Evolutionary conservation across 2,329 filamentous ascomycete species (phyloP).

Genomic region (Neonectria ditissima): DNA sequence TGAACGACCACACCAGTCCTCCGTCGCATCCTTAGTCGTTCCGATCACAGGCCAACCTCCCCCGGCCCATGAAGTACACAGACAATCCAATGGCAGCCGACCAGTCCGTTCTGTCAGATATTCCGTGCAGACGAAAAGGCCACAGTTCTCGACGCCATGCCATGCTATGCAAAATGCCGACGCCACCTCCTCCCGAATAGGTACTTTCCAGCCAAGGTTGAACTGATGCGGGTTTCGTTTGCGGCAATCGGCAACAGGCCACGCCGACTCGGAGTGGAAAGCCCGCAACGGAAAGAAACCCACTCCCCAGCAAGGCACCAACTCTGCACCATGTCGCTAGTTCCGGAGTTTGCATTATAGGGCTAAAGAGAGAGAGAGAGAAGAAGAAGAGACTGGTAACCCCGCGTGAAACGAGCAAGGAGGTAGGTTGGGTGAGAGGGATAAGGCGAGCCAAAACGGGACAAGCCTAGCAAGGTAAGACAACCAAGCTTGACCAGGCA

Average conservation of each 20-base stretch:
- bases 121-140: constrained; percentile 21
- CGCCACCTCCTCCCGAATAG: constrained; percentile 21
- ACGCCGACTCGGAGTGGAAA: background rate
- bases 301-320: background rate
- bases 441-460: background rate
- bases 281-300: background rate
- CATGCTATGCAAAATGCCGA: background rate
- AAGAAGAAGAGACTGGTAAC: background rate
- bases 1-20: too few species aligned
- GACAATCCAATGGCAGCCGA: constrained; percentile 33
- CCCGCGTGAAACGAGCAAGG: constrained; percentile 16
- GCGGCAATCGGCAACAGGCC: background rate
- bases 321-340: background rate
- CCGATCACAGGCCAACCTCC: constrained; percentile 29
- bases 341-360: background rate
- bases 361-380: constrained; percentile 12
- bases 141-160: background rate
- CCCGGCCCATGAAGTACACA: constrained; percentile 6
- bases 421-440: too few species aligned
- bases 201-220: background rate
- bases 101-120: constrained; percentile 22
- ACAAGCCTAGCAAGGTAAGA: background rate
- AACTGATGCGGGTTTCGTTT: background rate
- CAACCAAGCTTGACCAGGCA: background rate
- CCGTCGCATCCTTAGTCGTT: background rate